These are phyloP conservation scores for Starmerella cellae DNA, from an alignment of 805 yeast genomes.

Conservation along the genomic window DNA sequence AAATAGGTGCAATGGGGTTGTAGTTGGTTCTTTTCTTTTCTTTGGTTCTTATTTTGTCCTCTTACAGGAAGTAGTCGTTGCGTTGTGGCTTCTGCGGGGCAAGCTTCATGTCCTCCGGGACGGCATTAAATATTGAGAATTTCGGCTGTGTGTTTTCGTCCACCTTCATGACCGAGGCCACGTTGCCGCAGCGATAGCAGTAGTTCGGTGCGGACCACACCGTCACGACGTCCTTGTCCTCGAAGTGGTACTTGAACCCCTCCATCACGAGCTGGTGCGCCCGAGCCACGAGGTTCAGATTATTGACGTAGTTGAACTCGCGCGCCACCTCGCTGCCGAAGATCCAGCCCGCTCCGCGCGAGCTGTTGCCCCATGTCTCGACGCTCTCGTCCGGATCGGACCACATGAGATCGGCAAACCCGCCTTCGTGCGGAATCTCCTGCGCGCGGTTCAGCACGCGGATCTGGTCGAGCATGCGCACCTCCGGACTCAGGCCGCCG, in stretches of 20 bases:
- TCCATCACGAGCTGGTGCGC: slow-evolving; percentile 99
- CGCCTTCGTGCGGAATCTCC: slow-evolving; percentile 98
- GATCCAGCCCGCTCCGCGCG: slow-evolving; percentile 98
- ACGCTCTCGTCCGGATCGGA: slow-evolving; percentile 88
- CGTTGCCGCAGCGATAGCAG: slow-evolving; percentile 95
- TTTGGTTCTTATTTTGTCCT: too few species aligned
- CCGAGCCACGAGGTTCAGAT: slow-evolving; percentile 74
- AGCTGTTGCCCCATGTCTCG: slow-evolving; percentile 95
- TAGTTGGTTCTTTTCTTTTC: too few species aligned
- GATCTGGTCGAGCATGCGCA: slow-evolving; percentile 92
- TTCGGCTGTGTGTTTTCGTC: slow-evolving; percentile 77
- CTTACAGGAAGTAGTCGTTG: slow-evolving; percentile 29
- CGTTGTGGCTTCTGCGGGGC: slow-evolving; percentile 29
- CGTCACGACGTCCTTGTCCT: slow-evolving; percentile 90
- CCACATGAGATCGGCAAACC: slow-evolving; percentile 95
- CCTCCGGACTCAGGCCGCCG: slow-evolving; percentile 95
- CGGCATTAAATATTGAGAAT: slow-evolving; percentile 90
- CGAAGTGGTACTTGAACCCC: slow-evolving; percentile 92
- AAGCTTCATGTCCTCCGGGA: slow-evolving; percentile 47
- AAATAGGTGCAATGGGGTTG: too few species aligned
- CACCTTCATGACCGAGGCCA: slow-evolving; percentile 94
- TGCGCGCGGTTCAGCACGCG: slow-evolving; percentile 90
- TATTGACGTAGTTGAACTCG: slow-evolving; percentile 91
- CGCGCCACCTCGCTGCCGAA: slow-evolving; percentile 89
- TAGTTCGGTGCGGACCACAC: slow-evolving; percentile 98